Conservation (phyloP, 768 basidiomycete genomes). For the Leccinum subgranulosum region DNA sequence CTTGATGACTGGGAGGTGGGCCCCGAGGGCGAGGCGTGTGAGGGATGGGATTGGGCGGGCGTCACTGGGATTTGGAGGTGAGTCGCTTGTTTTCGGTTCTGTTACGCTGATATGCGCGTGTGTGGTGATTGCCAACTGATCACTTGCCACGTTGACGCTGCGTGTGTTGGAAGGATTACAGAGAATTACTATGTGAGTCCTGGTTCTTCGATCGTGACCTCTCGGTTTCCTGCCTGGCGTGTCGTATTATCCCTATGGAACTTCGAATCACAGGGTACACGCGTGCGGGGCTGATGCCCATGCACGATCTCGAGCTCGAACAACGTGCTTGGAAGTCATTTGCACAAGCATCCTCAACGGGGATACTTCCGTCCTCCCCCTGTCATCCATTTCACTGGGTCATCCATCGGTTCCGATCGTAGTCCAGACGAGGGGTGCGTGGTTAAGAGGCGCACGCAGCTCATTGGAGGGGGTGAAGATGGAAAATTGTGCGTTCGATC, state of each 20-base stretch:
- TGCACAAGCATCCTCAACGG: not conserved
- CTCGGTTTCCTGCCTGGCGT: not conserved
- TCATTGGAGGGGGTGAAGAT: constrained; percentile 49
- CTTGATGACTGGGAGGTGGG: constrained; percentile 24
- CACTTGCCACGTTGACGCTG: constrained; percentile 38
- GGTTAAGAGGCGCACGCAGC: constrained; percentile 43
- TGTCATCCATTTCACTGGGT: constrained; percentile 49
- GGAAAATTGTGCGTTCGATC: constrained; percentile 42
- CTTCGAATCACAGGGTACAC: constrained; percentile 42
- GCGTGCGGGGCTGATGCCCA: constrained; percentile 20
- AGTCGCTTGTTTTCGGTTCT: constrained; percentile 13
- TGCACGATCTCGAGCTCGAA: constrained; percentile 8
- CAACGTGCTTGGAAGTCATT: constrained; percentile 9
- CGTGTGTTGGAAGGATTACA: constrained; percentile 59
- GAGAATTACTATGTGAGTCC: constrained; percentile 48
- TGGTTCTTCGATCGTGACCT: not conserved
- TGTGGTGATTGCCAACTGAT: not conserved
- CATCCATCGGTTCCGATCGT: constrained; percentile 38
- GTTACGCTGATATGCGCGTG: no score
- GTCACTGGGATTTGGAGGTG: constrained; percentile 53
- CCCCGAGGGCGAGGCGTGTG: constrained; percentile 21
- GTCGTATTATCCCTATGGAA: constrained; percentile 52
- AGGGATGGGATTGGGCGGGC: constrained; percentile 62
- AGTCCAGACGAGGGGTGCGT: constrained; percentile 31
- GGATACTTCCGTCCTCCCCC: constrained; percentile 38